phyloP scores from a whole-genome alignment of 306 rosid species.

The Pueraria montana region DNA sequence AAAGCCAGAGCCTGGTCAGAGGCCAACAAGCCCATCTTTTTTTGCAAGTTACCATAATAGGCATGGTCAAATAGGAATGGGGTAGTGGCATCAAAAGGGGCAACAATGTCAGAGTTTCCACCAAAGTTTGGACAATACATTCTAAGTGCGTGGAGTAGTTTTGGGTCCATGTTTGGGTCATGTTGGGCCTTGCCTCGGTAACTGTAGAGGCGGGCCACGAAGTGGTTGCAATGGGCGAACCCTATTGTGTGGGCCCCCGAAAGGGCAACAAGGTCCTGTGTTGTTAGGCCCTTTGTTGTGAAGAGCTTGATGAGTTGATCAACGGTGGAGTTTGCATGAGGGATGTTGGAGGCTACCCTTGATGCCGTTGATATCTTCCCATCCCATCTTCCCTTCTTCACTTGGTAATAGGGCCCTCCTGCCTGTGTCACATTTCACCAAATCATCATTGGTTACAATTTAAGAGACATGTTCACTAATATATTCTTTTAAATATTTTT shows the following conservation, averaged over 20 bases:
- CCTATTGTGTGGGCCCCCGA: constrained; percentile 96
- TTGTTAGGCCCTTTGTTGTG: constrained; percentile 71
- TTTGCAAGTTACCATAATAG: constrained; percentile 75
- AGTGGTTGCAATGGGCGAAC: constrained; percentile 80
- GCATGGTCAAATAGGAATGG: constrained; percentile 88
- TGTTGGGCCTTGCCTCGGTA: constrained; percentile 64
- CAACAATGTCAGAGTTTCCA: constrained; percentile 73
- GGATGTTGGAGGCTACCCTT: constrained; percentile 74
- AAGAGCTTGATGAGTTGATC: constrained; percentile 85
- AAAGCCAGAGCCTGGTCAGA: constrained; percentile 80
- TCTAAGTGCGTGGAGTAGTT: constrained; percentile 64
- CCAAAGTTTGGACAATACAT: constrained; percentile 84
- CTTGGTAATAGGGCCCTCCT: constrained; percentile 94
- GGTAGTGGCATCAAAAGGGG: constrained; percentile 91
- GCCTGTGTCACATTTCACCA: constrained; percentile 46
- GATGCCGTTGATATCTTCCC: constrained; percentile 89
- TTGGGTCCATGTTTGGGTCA: constrained; percentile 77
- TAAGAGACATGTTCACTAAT: no score
- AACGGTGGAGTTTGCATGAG: constrained; percentile 78
- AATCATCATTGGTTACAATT: no score
- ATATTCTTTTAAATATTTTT: no score
- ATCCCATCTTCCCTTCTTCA: constrained; percentile 93
- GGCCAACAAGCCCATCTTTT: constrained; percentile 75
- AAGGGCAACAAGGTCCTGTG: constrained; percentile 80
- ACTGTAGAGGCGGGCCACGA: constrained; percentile 71